A percentile compares a stretch with the other conserved stretches of the same genome.
Evolutionary conservation across 2,329 filamentous ascomycete genomes (phyloP).

Genomic region (Sordariomycetes sp.): DNA sequence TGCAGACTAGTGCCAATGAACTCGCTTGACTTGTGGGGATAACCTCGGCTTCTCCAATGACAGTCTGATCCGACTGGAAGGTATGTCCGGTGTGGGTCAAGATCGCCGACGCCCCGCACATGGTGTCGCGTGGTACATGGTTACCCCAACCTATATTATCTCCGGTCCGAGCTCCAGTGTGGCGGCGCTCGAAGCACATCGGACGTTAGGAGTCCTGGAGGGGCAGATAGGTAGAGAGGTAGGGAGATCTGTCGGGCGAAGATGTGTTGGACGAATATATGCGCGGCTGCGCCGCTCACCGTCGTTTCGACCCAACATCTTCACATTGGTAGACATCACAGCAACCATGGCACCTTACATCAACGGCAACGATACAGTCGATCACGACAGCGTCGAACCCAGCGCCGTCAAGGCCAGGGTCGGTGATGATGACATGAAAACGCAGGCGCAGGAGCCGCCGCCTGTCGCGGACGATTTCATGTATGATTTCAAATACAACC

Average conservation of each 20-base stretch:
- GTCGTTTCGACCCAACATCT: not conserved
- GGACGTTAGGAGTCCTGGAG: not conserved
- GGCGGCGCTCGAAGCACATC: not conserved
- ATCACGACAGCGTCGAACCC: not conserved
- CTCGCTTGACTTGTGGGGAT: too few relatives aligned
- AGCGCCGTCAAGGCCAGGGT: not conserved
- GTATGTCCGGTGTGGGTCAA: not conserved
- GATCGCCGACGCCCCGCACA: not conserved
- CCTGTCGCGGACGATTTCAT: conserved; percentile 23
- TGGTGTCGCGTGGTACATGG: not conserved
- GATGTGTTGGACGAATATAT: not conserved
- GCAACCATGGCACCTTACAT: not conserved
- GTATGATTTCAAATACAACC: conserved; percentile 26
- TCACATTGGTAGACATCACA: not conserved
- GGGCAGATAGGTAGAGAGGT: not conserved
- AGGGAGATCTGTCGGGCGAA: not conserved
- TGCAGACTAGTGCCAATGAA: not conserved
- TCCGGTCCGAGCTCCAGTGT: not conserved
- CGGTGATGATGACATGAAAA: not conserved
- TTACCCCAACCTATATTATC: not conserved
- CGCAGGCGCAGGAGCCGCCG: not conserved
- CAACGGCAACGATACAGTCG: not conserved
- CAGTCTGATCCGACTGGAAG: not conserved
- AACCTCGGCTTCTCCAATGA: not conserved
- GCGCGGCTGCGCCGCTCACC: not conserved